Conservation (phyloP, 306 rosid species). For the Cucumis cinereus region DNA sequence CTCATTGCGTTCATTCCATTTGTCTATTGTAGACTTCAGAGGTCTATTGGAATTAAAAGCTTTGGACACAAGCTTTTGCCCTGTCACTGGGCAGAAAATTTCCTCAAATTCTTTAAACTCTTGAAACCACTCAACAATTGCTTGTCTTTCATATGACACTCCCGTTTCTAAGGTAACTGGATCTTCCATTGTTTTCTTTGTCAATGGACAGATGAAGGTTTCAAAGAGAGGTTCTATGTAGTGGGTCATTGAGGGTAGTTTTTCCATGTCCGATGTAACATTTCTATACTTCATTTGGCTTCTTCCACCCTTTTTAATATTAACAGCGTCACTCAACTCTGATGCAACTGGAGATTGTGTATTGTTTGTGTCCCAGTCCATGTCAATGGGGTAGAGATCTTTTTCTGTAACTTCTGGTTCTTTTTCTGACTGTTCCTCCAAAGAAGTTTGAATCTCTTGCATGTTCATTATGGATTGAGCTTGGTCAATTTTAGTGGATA, state of each 20-base stretch:
- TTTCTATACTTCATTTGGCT: constrained; percentile 4
- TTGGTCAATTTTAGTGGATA: background rate
- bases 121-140: constrained; percentile 28
- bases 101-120: constrained; percentile 11
- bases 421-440: constrained; percentile 8
- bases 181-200: constrained; percentile 33
- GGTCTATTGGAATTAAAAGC: constrained; percentile 23
- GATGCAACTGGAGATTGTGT: constrained; percentile 1
- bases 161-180: constrained; percentile 36
- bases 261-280: background rate
- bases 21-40: constrained; percentile 23
- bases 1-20: constrained; percentile 41
- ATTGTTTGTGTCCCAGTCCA: constrained; percentile 14
- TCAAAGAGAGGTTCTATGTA: constrained; percentile 28
- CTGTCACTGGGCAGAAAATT: constrained; percentile 22
- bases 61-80: constrained; percentile 19
- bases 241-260: constrained; percentile 10
- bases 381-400: constrained; percentile 27
- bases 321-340: background rate
- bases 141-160: constrained; percentile 28
- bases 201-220: constrained; percentile 37
- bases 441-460: constrained; percentile 1
- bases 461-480: background rate
- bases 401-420: constrained; percentile 11
- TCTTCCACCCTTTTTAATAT: background rate